These are phyloP conservation scores for Termitomyces sp. DNA, from an alignment of 768 basidiomycete species.

Conservation along the genomic window DNA sequence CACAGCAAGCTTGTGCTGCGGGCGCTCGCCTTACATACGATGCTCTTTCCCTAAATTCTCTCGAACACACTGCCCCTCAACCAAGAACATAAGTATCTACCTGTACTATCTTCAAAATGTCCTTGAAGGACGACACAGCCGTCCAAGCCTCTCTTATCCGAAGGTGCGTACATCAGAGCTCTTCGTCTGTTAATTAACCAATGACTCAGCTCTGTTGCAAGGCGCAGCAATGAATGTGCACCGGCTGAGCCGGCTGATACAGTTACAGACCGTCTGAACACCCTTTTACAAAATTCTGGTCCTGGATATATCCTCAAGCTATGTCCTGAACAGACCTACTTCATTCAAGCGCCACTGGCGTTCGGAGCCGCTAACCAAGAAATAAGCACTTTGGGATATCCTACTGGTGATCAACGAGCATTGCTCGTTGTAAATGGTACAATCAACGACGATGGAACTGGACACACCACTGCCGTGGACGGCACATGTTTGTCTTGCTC, in stretches of 20 bases:
- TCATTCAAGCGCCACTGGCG: slow-evolving; percentile 61
- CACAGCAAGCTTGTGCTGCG: background rate
- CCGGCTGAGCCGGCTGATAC: slow-evolving; percentile 55
- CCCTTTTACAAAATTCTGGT: slow-evolving; percentile 61
- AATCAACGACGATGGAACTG: slow-evolving; percentile 48
- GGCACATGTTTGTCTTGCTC: slow-evolving; percentile 59
- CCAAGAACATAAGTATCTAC: background rate
- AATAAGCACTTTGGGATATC: slow-evolving; percentile 79
- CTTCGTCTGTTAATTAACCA: background rate
- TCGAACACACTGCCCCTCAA: background rate
- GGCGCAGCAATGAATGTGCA: slow-evolving; percentile 25
- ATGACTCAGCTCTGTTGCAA: background rate
- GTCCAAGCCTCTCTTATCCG: background rate
- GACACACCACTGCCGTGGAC: slow-evolving; percentile 72
- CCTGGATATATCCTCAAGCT: slow-evolving; percentile 63
- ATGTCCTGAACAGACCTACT: slow-evolving; percentile 61
- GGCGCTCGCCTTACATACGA: background rate
- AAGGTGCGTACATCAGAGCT: background rate
- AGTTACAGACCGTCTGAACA: slow-evolving; percentile 65
- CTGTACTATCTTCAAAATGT: background rate
- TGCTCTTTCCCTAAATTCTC: background rate
- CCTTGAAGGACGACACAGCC: background rate
- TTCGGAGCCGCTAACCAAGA: slow-evolving; percentile 73
- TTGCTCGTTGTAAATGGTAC: slow-evolving; percentile 68
- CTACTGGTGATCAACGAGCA: slow-evolving; percentile 63